Percentiles rank a stretch among this genome's conserved stretches.
Evolutionary conservation across 139 green algal species (phyloP).

Genomic region (Nannochloris sp.): DNA sequence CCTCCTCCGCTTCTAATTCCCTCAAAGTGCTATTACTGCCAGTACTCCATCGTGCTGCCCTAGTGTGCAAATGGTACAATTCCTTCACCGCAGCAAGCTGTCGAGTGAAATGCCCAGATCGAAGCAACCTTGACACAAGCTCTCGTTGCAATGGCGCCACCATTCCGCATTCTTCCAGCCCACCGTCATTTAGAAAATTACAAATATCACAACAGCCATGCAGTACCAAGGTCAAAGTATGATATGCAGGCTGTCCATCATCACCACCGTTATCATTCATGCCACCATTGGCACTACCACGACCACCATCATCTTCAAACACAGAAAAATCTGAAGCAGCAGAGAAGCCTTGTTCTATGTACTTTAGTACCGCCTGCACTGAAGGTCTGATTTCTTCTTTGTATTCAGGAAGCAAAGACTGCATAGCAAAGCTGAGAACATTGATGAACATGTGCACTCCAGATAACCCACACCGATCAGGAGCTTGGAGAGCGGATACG

Average conservation of each 20-base stretch:
- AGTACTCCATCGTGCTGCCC: too few species aligned
- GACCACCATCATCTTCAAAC: neutral
- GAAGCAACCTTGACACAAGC: constrained; percentile 58
- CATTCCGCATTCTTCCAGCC: neutral
- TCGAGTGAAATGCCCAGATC: constrained; percentile 59
- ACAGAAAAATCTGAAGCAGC: neutral
- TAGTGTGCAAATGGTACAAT: neutral
- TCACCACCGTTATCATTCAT: neutral
- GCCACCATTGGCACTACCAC: neutral
- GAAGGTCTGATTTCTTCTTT: neutral
- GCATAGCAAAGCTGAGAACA: too few species aligned
- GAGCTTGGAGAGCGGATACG: constrained; percentile 9
- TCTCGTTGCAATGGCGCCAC: neutral
- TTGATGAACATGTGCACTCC: too few species aligned
- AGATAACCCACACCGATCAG: constrained; percentile 1
- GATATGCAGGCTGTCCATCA: neutral
- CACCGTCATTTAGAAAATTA: neutral
- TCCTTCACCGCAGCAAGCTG: constrained; percentile 50
- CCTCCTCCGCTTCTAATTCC: too few species aligned
- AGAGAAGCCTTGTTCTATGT: neutral
- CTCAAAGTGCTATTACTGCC: too few species aligned
- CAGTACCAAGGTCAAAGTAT: neutral
- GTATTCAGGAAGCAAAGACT: neutral
- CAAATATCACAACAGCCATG: neutral
- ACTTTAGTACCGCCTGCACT: neutral